Evolutionary conservation across 1,284 basidiomycete species (phyloP), one percentile per base, ranked within the genome.

Genomic region (Ustilago xerochloae): DNA sequence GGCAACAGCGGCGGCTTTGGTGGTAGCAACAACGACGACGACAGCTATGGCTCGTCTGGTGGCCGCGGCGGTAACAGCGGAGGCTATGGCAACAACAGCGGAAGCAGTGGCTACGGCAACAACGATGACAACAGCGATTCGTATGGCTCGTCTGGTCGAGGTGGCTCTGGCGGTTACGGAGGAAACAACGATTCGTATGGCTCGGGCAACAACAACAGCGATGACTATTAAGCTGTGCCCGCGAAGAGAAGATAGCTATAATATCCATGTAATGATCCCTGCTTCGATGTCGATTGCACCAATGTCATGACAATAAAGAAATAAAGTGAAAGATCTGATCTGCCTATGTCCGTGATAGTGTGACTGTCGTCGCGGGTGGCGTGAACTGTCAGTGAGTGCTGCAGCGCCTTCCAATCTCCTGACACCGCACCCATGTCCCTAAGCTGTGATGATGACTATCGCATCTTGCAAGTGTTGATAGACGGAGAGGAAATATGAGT

Each of bases 171-270:
- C 43, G 43, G 36, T 8, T 12, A 22, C 18, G 51, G 47, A 26
- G 58, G 53, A 18, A 51, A 54, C 41, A 26, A 18, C 30, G 49
- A 48, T n/a, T 51, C 52, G 35, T 63, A 46, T 28, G 51, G 54
- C 10, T 59, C 50, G n/a, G 30, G 48, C 29, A 58, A 53, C 62
- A 35, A 57, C 50, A 46, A 52, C 55, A 49, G 55, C 57, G 53
- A 57, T 48, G 32, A 58, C 43, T 35, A 57, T 46, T 53, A 41
- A 43, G 18, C 41, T 9, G 12, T 15, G 7, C 9, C 24, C 24
- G 29, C 26, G 24, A 7, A 24, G n/a, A 33, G 9, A 33, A 33
- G 35, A 52, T 52, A 35, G 28, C 18, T 16, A 5, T 22, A 12
- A 16, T 15, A 30, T 30, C 7, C 16, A n/a, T 48, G 26, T 24